phyloP scores from a whole-genome alignment of 345 rosid genomes.

The Populus tremula region DNA sequence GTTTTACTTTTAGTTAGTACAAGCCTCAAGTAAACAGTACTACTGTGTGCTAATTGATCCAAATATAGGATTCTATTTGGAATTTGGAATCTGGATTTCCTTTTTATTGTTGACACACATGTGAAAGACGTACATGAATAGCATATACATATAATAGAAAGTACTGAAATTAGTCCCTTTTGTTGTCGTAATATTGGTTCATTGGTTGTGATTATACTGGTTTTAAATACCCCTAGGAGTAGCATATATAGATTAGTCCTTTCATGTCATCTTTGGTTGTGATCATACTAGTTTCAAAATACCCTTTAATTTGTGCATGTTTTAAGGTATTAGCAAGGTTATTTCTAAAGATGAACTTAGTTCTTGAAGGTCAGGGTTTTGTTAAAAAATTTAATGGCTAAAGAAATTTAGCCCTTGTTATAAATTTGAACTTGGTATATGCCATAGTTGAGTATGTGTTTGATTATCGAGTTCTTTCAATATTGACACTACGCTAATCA shows the following conservation, averaged over 20 bases:
- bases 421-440: background rate
- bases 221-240: background rate
- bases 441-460: background rate
- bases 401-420: background rate
- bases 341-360: background rate
- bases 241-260: background rate
- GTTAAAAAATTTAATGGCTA: background rate
- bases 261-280: background rate
- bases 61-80: background rate
- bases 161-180: background rate
- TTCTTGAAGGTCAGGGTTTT: slow-evolving; percentile 13
- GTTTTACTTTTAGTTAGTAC: background rate
- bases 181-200: background rate
- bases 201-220: background rate
- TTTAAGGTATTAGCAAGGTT: background rate
- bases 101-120: background rate
- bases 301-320: background rate
- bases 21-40: background rate
- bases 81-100: background rate
- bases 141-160: background rate
- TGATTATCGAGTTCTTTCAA: background rate
- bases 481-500: background rate
- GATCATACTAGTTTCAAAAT: background rate
- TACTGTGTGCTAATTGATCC: background rate
- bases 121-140: background rate